A percentile compares a stretch with the other conserved stretches of the same genome.
phyloP scores from a whole-genome alignment of 2,329 filamentous ascomycete species.

The Ceratocystis harringtonii region DNA sequence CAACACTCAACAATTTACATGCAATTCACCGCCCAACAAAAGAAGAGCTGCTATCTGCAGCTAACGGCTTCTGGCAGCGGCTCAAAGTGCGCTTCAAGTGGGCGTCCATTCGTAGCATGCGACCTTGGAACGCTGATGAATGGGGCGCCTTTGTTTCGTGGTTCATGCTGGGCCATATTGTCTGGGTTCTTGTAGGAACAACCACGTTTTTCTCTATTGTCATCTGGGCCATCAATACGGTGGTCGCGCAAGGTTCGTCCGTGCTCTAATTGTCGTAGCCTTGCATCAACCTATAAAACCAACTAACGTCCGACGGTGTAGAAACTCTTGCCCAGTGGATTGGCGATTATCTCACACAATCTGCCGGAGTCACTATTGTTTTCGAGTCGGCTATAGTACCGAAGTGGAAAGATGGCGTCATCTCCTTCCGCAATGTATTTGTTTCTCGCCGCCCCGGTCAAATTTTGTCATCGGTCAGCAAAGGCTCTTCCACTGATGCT shows the following conservation, averaged over 20 bases:
- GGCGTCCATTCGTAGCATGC: slow-evolving; percentile 84
- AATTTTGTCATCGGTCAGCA: slow-evolving; percentile 66
- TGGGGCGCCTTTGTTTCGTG: slow-evolving; percentile 89
- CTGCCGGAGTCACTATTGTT: slow-evolving; percentile 80
- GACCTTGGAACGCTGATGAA: slow-evolving; percentile 91
- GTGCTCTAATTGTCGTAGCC: background rate
- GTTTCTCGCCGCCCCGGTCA: slow-evolving; percentile 83
- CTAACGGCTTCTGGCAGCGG: slow-evolving; percentile 83
- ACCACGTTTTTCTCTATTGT: slow-evolving; percentile 92
- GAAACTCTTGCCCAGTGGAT: slow-evolving; percentile 89
- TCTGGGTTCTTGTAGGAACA: slow-evolving; percentile 93
- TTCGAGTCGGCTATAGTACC: slow-evolving; percentile 97
- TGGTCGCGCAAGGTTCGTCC: slow-evolving; percentile 70
- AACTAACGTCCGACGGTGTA: slow-evolving; percentile 23
- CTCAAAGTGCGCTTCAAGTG: slow-evolving; percentile 90
- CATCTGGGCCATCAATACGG: slow-evolving; percentile 86
- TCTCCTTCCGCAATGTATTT: slow-evolving; percentile 92
- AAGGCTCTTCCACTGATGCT: slow-evolving; percentile 73
- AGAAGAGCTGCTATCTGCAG: slow-evolving; percentile 80
- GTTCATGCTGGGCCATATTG: slow-evolving; percentile 82
- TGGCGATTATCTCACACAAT: slow-evolving; percentile 88
- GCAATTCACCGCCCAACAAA: slow-evolving; percentile 55
- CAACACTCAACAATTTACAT: slow-evolving; percentile 22
- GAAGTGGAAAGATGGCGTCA: slow-evolving; percentile 87
- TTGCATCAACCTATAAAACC: background rate